Evolutionary conservation across 2,329 filamentous ascomycete species (phyloP).

Genomic region (Geoglossum cookeanum): DNA sequence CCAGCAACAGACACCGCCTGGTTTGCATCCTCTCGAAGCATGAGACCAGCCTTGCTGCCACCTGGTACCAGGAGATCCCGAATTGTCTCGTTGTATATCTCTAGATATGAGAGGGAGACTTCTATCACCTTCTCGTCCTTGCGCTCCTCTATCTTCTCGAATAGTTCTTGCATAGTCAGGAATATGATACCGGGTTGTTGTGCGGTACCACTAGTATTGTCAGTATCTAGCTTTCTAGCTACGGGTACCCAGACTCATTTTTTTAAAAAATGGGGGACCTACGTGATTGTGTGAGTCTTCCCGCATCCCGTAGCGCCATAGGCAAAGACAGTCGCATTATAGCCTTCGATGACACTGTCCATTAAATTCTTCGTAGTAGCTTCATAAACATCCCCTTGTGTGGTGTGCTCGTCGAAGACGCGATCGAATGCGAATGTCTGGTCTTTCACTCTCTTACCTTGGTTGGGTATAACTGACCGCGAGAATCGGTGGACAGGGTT

Average conservation of each 20-base stretch:
- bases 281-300: constrained; percentile 86
- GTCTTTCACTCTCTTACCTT: constrained; percentile 83
- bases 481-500: constrained; percentile 79
- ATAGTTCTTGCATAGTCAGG: constrained; percentile 95
- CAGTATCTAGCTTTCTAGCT: neutral
- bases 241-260: neutral
- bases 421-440: constrained; percentile 94
- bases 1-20: constrained; percentile 82
- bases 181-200: constrained; percentile 96
- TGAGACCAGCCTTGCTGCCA: constrained; percentile 64
- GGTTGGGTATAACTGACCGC: constrained; percentile 53
- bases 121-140: constrained; percentile 77
- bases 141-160: constrained; percentile 82
- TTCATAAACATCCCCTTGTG: constrained; percentile 88
- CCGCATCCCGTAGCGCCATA: constrained; percentile 96
- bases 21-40: constrained; percentile 87
- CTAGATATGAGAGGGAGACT: constrained; percentile 80
- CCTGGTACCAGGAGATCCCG: constrained; percentile 80
- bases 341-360: constrained; percentile 88
- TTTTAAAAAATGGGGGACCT: constrained; percentile 3
- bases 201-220: constrained; percentile 42
- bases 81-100: constrained; percentile 99
- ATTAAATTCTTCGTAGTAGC: constrained; percentile 75
- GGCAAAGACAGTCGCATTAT: constrained; percentile 96
- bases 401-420: constrained; percentile 89